Base-by-base conservation (phyloP, 148 eudicot genomes). In the Chenopodium formosanum region DNA sequence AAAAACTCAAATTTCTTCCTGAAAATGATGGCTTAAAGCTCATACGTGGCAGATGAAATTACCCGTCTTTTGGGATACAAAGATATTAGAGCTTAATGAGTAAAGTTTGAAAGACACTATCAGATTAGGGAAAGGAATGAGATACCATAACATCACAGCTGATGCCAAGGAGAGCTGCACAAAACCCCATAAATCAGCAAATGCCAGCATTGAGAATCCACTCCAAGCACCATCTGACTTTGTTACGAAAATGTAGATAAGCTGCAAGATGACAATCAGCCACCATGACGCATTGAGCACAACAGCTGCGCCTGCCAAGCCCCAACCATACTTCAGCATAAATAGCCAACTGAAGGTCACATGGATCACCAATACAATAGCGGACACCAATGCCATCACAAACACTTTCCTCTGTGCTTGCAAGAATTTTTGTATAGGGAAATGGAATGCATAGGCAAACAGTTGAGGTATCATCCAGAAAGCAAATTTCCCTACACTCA, bases 171-270 rank as follows among this genome's bases (percentile, higher is more conserved):
- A 93, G 48, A 93, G 94, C 89, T 90, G 85, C 27, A 88, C 87
- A 76, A 93, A 93, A 40, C 90, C 90, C 88, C 89, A 93, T 89
- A 93, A 86, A 68, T 93, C 95, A 0, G 81, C 74, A 82, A 93
- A 93, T 0, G 95, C 97, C 17, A 90, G 84, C 95, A 90, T 89
- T 0, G 95, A 85, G 83, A 90, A 92, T 7, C 95, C 97, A 40
- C 84, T 86, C 97, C 97, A 93, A 44, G 97, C 91, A 10, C 97
- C 97, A 78, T 89, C 95, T 2, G 93, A 93, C 32, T 82, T 93
- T 34, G 95, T 90, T 70, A 81, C 17, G 60, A 91, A 76, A 50
- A 93, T 90, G 75, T 93, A 93, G 9, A 89, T 19, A 19, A 92
- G 78, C 73, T 93, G 95, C 20, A 82, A 69, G 19, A 92, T 65